Percentiles rank a stretch among this genome's conserved stretches.
Conservation (phyloP, 2,329 filamentous ascomycete species). For the Aspergillus udagawae region DNA sequence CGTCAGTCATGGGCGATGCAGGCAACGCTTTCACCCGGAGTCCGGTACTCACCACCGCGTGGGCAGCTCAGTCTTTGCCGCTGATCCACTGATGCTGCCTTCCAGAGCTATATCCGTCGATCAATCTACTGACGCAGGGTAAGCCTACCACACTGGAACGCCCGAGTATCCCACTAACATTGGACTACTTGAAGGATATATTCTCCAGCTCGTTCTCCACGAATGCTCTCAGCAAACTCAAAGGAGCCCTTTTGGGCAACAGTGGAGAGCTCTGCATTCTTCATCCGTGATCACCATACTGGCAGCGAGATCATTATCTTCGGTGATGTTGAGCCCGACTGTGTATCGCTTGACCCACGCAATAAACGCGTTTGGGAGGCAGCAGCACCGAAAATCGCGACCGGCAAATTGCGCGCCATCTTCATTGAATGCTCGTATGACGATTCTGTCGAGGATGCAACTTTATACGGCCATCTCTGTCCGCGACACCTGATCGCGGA, state of each 20-base stretch:
- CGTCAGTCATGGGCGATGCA: constrained; percentile 86
- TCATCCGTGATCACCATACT: constrained; percentile 71
- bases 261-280: constrained; percentile 82
- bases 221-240: constrained; percentile 7
- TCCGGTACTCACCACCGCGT: constrained; percentile 57
- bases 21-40: constrained; percentile 58
- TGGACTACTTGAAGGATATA: constrained; percentile 20
- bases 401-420: constrained; percentile 69
- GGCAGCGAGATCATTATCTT: constrained; percentile 84
- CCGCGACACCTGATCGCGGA: constrained; percentile 80
- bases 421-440: constrained; percentile 97
- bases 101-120: constrained; percentile 32
- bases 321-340: constrained; percentile 92
- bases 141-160: constrained; percentile 4
- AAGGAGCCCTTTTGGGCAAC: constrained; percentile 24
- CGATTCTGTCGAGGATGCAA: constrained; percentile 69
- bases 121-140: constrained; percentile 28
- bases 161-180: neutral
- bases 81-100: constrained; percentile 47
- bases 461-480: constrained; percentile 83
- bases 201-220: constrained; percentile 29
- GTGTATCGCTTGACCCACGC: constrained; percentile 72
- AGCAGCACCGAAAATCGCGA: constrained; percentile 77
- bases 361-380: constrained; percentile 83
- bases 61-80: constrained; percentile 39